Evolutionary conservation across 2,329 filamentous ascomycete species (phyloP).

Genomic region (Talaromyces albobiverticillius): DNA sequence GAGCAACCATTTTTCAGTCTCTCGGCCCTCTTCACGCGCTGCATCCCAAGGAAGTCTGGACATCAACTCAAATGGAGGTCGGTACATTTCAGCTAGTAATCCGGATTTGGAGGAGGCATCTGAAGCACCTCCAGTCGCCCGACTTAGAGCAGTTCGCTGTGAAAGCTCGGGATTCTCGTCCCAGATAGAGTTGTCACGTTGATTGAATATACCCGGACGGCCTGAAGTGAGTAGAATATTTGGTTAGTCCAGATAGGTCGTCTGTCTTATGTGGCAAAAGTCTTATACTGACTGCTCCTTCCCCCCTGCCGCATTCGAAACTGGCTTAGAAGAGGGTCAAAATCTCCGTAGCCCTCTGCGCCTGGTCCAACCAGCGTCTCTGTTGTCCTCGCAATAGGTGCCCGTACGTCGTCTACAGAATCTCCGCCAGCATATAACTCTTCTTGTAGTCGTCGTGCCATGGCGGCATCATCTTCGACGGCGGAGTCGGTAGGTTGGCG

Average conservation of each 20-base stretch:
- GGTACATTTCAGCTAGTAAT: conserved; percentile 84
- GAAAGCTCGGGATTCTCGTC: conserved; percentile 49
- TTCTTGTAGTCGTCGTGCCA: conserved; percentile 87
- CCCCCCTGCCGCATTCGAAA: conserved; percentile 48
- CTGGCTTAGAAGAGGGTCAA: conserved; percentile 56
- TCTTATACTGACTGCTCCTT: conserved; percentile 30
- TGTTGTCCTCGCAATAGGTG: conserved; percentile 85
- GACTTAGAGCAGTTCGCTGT: conserved; percentile 54
- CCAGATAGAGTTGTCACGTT: conserved; percentile 59
- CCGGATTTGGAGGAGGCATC: conserved; percentile 67
- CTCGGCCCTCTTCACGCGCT: conserved; percentile 80
- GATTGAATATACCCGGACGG: conserved; percentile 67
- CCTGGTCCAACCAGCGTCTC: conserved; percentile 83
- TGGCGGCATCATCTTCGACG: conserved; percentile 86
- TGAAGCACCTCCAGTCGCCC: conserved; percentile 63
- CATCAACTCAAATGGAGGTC: conserved; percentile 90
- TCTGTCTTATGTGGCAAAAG: not conserved
- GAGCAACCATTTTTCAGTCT: conserved; percentile 87
- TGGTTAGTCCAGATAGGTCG: conserved; percentile 1
- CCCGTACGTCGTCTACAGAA: conserved; percentile 66
- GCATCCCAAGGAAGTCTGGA: conserved; percentile 75
- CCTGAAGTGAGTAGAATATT: conserved; percentile 22
- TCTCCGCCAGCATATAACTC: conserved; percentile 71
- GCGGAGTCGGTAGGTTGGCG: conserved; percentile 43
- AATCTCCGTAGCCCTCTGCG: conserved; percentile 53